phyloP scores from a whole-genome alignment of 106 monocot species.

The Alisma plantagoaquatica region DNA sequence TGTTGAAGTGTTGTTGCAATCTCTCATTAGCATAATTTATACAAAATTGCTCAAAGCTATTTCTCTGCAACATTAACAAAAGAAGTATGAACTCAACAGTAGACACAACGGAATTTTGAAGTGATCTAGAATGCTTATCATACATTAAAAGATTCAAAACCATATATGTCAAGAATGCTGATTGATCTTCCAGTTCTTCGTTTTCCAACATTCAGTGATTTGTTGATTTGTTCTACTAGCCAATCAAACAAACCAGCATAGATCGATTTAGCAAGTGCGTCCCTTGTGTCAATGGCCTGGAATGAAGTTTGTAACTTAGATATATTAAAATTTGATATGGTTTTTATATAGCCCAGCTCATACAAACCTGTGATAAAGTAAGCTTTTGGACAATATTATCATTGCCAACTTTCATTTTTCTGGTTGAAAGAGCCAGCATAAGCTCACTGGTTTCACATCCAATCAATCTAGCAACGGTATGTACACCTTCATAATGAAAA shows the following conservation, averaged over 20 bases:
- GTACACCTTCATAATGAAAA: no score
- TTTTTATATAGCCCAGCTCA: neutral
- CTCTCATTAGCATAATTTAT: slow-evolving; percentile 99
- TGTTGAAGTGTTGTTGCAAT: slow-evolving; percentile 96
- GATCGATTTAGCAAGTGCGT: slow-evolving; percentile 88
- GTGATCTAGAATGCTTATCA: slow-evolving; percentile 9
- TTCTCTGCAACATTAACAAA: slow-evolving; percentile 47
- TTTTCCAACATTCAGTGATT: slow-evolving; percentile 73
- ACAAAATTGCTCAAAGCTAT: slow-evolving; percentile 99
- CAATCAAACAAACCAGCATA: slow-evolving; percentile 94
- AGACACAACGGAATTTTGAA: no score
- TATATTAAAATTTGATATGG: neutral
- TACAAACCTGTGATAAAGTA: slow-evolving; percentile 74
- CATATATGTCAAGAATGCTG: slow-evolving; percentile 97
- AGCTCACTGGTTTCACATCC: slow-evolving; percentile 58
- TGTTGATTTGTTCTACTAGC: slow-evolving; percentile 93
- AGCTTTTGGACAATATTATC: slow-evolving; percentile 88
- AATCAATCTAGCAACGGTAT: slow-evolving; percentile 75
- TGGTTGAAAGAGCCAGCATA: slow-evolving; percentile 71
- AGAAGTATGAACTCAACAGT: no score
- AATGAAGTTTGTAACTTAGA: slow-evolving; percentile 5
- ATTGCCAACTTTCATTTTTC: slow-evolving; percentile 84
- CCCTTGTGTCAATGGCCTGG: slow-evolving; percentile 91
- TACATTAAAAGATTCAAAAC: slow-evolving; percentile 98
- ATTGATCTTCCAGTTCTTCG: slow-evolving; percentile 80